Conservation (phyloP, 2,329 filamentous ascomycete species). For the Didymellaceae sp. region DNA sequence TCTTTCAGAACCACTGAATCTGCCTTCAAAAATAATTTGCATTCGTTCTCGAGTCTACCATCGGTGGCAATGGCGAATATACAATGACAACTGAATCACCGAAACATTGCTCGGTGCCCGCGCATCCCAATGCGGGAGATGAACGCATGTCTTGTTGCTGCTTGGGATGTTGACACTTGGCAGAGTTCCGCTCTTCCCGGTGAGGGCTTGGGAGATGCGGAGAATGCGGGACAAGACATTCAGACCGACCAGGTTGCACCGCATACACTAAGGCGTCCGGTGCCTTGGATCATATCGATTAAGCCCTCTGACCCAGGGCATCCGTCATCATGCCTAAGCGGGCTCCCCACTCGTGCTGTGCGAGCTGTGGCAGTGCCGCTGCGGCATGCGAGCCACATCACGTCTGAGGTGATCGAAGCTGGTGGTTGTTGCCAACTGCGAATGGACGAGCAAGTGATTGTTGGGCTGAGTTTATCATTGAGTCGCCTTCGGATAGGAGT, state of each 20-base stretch:
- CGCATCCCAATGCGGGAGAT: neutral
- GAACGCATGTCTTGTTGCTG: slow-evolving; percentile 1
- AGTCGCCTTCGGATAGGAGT: neutral
- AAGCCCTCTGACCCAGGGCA: neutral
- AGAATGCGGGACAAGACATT: slow-evolving; percentile 13
- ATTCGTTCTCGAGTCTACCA: no score
- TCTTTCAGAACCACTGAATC: no score
- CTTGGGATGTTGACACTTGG: slow-evolving; percentile 14
- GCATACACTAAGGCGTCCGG: slow-evolving; percentile 11
- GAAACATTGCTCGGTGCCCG: no score
- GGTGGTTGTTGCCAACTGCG: neutral
- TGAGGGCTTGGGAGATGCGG: slow-evolving; percentile 12
- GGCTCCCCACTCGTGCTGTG: neutral
- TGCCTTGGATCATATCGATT: slow-evolving; percentile 4
- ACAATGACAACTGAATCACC: no score
- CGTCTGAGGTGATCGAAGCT: neutral
- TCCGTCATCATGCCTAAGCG: slow-evolving; percentile 5
- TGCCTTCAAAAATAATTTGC: no score
- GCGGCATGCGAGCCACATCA: neutral
- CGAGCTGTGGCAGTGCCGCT: slow-evolving; percentile 8
- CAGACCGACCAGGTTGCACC: neutral
- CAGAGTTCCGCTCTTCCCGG: slow-evolving; percentile 15
- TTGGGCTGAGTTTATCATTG: no score
- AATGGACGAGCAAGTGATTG: neutral
- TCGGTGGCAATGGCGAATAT: no score